Conservation (phyloP, 495 filamentous ascomycete species). For the Annulohypoxylon maeteangense region DNA sequence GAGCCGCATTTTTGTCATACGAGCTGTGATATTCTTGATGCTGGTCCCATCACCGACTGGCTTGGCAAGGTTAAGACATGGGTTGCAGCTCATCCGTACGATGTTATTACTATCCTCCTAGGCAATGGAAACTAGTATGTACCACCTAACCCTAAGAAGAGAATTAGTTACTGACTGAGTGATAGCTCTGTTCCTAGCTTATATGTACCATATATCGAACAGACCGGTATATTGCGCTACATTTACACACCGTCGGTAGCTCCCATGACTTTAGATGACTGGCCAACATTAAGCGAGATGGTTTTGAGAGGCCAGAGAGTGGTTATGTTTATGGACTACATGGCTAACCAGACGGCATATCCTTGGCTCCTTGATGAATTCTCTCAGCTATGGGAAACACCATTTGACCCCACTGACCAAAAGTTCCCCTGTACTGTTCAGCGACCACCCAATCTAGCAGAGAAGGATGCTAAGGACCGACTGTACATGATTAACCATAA, state of each 20-base stretch:
- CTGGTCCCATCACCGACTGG: conserved; percentile 79
- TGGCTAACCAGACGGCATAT: conserved; percentile 78
- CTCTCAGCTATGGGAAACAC: conserved; percentile 79
- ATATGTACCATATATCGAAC: conserved; percentile 64
- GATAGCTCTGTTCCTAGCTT: conserved; percentile 51
- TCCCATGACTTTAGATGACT: conserved; percentile 76
- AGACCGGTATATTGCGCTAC: conserved; percentile 73
- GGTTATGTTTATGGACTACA: conserved; percentile 75
- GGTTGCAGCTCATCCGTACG: conserved; percentile 82
- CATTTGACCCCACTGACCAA: conserved; percentile 71
- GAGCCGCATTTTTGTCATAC: conserved; percentile 78
- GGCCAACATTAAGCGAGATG: conserved; percentile 85
- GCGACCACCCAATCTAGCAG: conserved; percentile 70
- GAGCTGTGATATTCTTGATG: conserved; percentile 80
- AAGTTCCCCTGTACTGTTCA: conserved; percentile 76
- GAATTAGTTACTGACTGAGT: conserved; percentile 34
- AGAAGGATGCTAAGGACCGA: conserved; percentile 63
- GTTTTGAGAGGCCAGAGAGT: conserved; percentile 70
- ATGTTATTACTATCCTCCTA: conserved; percentile 90
- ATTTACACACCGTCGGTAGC: conserved; percentile 76
- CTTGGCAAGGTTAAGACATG: conserved; percentile 75
- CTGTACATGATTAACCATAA: conserved; percentile 96
- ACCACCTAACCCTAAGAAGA: conserved; percentile 56
- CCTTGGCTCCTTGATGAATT: conserved; percentile 84
- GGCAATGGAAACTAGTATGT: conserved; percentile 80